A percentile compares a stretch with the other conserved stretches of the same genome.
Conservation (phyloP, 2,329 filamentous ascomycete genomes). For the Hymenoscyphus salicellus region DNA sequence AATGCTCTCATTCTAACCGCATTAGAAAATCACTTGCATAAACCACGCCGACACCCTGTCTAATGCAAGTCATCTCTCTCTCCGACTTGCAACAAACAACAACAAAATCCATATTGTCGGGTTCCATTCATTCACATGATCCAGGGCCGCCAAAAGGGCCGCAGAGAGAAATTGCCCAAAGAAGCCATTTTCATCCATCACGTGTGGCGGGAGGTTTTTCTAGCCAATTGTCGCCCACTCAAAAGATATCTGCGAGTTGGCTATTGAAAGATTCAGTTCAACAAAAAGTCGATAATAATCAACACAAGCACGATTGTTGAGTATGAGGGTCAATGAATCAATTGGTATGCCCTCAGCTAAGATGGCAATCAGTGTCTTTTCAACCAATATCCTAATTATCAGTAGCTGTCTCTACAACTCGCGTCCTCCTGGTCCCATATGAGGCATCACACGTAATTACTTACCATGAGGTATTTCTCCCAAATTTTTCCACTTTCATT, state of each 20-base stretch:
- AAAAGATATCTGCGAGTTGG: background rate
- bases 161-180: background rate
- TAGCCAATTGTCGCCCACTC: background rate
- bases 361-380: no score
- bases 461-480: conserved; percentile 58
- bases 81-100: conserved; percentile 16
- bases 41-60: background rate
- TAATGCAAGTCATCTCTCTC: conserved; percentile 9
- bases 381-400: background rate
- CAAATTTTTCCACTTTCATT: background rate
- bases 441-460: conserved; percentile 73
- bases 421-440: conserved; percentile 79
- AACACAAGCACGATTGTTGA: background rate
- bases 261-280: background rate
- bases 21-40: conserved; percentile 3
- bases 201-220: background rate
- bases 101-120: background rate
- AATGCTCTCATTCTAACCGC: background rate
- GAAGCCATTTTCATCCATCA: background rate
- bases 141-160: background rate
- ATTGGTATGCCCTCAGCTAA: background rate
- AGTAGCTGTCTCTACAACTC: conserved; percentile 63
- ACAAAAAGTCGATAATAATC: background rate
- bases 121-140: conserved; percentile 12
- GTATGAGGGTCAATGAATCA: conserved; percentile 8